phyloP scores from a whole-genome alignment of 495 filamentous ascomycete genomes.

The Daldinia loculata region DNA sequence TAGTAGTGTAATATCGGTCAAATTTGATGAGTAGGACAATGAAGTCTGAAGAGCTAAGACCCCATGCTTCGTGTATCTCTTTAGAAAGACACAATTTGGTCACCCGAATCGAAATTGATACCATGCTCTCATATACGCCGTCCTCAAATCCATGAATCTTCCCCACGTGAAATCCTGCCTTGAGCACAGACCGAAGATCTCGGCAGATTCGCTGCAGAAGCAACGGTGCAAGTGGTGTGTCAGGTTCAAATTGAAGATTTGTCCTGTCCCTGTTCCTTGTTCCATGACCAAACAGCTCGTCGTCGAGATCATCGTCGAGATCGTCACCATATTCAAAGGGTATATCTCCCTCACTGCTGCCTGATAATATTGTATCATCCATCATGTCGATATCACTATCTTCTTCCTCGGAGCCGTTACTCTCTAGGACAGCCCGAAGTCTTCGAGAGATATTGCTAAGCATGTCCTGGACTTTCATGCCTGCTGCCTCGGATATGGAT shows the following conservation, averaged over 20 bases:
- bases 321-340: conserved; percentile 17
- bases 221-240: neutral
- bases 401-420: neutral
- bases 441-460: conserved; percentile 34
- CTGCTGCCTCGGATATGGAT: conserved; percentile 23
- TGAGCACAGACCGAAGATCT: conserved; percentile 69
- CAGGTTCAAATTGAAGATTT: neutral
- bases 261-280: conserved; percentile 1
- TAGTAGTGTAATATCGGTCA: conserved; percentile 61
- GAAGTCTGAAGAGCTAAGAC: conserved; percentile 71
- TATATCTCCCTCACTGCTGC: conserved; percentile 44
- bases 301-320: neutral
- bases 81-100: conserved; percentile 77
- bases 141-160: conserved; percentile 61
- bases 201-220: conserved; percentile 56
- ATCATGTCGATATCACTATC: conserved; percentile 44
- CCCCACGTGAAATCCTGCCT: conserved; percentile 80
- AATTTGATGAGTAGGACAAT: conserved; percentile 81
- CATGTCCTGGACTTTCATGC: conserved; percentile 44
- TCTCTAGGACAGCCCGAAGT: conserved; percentile 40
- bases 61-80: conserved; percentile 81
- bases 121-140: conserved; percentile 51
- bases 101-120: conserved; percentile 74
- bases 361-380: conserved; percentile 46
- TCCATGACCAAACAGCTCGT: neutral